phyloP scores from a whole-genome alignment of 2,329 filamentous ascomycete species.

The Talaromyces funiculosus region DNA sequence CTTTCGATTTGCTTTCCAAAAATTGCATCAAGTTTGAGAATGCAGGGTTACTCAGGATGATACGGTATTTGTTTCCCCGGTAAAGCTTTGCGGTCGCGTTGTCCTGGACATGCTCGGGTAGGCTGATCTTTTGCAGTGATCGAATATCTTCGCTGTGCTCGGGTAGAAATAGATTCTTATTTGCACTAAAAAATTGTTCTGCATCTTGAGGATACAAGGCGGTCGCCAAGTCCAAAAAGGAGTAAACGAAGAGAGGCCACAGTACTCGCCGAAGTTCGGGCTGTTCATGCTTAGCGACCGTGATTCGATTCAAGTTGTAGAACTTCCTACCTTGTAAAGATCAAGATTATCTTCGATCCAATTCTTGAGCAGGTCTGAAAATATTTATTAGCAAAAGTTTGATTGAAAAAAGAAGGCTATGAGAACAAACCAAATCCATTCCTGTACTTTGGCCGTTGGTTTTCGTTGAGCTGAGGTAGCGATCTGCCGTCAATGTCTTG shows the following conservation, averaged over 20 bases:
- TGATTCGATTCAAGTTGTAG: not conserved
- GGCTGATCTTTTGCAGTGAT: slow-evolving; percentile 64
- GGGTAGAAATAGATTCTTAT: slow-evolving; percentile 65
- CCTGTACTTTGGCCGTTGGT: slow-evolving; percentile 71
- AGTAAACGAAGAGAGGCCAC: slow-evolving; percentile 94
- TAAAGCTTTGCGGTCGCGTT: slow-evolving; percentile 78
- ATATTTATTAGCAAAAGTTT: slow-evolving; percentile 22
- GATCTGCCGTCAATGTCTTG: slow-evolving; percentile 76
- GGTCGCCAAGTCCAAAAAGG: slow-evolving; percentile 71
- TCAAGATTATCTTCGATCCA: slow-evolving; percentile 93
- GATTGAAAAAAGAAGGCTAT: not conserved
- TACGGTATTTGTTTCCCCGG: slow-evolving; percentile 76
- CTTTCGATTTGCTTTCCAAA: slow-evolving; percentile 76
- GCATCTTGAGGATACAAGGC: slow-evolving; percentile 68
- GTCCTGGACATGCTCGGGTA: slow-evolving; percentile 71
- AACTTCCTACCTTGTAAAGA: slow-evolving; percentile 69
- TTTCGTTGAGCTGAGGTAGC: slow-evolving; percentile 59
- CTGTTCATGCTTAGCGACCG: slow-evolving; percentile 36
- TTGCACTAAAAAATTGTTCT: slow-evolving; percentile 64
- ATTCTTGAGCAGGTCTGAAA: slow-evolving; percentile 61
- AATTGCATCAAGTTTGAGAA: slow-evolving; percentile 81
- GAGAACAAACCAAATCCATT: slow-evolving; percentile 57
- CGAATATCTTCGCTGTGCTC: slow-evolving; percentile 77
- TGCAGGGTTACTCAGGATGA: slow-evolving; percentile 81
- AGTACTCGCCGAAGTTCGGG: slow-evolving; percentile 81